A percentile compares a stretch with the other conserved stretches of the same genome.
Evolutionary conservation across 2,329 filamentous ascomycete genomes (phyloP).

Genomic region (Thermomyces lanuginosus): DNA sequence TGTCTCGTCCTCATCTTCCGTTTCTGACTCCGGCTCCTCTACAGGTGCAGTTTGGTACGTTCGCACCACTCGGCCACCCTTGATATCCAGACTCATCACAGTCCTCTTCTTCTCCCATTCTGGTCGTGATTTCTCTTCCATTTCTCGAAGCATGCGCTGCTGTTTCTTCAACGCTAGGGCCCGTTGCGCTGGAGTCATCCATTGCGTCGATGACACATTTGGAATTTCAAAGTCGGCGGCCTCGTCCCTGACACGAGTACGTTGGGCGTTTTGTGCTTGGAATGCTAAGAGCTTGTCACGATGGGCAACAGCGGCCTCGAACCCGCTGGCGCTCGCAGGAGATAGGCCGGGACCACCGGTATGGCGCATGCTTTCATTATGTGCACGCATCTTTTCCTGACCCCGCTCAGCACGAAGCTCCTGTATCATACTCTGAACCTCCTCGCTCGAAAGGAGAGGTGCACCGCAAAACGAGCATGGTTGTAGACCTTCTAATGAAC

Average conservation of each 20-base stretch:
- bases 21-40: constrained; percentile 11
- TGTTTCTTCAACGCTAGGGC: constrained; percentile 72
- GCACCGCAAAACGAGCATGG: constrained; percentile 82
- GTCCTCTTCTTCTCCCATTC: constrained; percentile 81
- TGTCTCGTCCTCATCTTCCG: constrained; percentile 8
- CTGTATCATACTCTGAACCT: constrained; percentile 72
- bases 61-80: constrained; percentile 58
- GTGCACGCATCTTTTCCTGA: constrained; percentile 66
- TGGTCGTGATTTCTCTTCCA: constrained; percentile 70
- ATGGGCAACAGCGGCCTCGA: constrained; percentile 57
- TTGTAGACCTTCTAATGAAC: constrained; percentile 80
- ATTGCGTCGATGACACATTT: constrained; percentile 49
- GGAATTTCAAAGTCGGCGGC: constrained; percentile 57
- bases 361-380: constrained; percentile 41
- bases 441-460: constrained; percentile 52
- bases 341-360: constrained; percentile 17
- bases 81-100: constrained; percentile 70
- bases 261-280: constrained; percentile 68
- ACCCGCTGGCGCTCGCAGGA: constrained; percentile 35
- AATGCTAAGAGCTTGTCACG: constrained; percentile 66
- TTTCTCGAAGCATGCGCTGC: constrained; percentile 65
- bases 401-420: constrained; percentile 74
- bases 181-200: constrained; percentile 69
- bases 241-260: constrained; percentile 77
- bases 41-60: constrained; percentile 20